These are phyloP conservation scores for Sphaerostilbella broomeana DNA, from an alignment of 2,329 filamentous ascomycete species.

Conservation along the genomic window DNA sequence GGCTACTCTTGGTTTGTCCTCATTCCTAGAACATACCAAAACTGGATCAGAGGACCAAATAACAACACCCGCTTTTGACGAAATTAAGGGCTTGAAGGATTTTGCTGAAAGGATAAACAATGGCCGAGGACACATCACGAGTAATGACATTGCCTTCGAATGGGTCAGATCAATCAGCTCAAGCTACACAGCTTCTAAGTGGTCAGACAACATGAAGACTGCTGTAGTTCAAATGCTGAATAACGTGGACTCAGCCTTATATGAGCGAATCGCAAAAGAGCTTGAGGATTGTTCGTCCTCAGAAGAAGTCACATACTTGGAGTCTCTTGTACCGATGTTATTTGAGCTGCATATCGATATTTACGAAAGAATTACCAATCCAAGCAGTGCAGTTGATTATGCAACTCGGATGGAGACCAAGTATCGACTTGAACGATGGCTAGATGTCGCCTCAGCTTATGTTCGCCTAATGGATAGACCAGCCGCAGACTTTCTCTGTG, in stretches of 20 bases:
- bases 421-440: constrained; percentile 45
- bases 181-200: constrained; percentile 48
- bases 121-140: constrained; percentile 40
- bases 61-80: constrained; percentile 44
- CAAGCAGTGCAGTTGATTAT: constrained; percentile 47
- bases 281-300: constrained; percentile 26
- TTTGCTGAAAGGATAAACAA: constrained; percentile 46
- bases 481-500: constrained; percentile 33
- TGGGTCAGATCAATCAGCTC: constrained; percentile 47
- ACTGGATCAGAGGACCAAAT: constrained; percentile 44
- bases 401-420: constrained; percentile 43
- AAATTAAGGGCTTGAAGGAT: constrained; percentile 42
- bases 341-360: constrained; percentile 58
- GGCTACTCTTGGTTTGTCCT: constrained; percentile 48
- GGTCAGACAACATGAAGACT: constrained; percentile 52
- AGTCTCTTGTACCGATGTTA: constrained; percentile 48
- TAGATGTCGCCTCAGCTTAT: constrained; percentile 42
- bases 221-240: constrained; percentile 52
- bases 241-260: constrained; percentile 46
- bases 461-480: constrained; percentile 31
- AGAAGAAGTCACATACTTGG: constrained; percentile 28
- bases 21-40: constrained; percentile 59
- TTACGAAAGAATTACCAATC: constrained; percentile 52
- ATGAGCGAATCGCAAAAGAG: constrained; percentile 39
- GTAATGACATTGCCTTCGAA: constrained; percentile 52